A percentile compares a stretch with the other conserved stretches of the same genome.
Evolutionary conservation across 306 rosid genomes (phyloP).

Genomic region (Canavalia ensiformis): DNA sequence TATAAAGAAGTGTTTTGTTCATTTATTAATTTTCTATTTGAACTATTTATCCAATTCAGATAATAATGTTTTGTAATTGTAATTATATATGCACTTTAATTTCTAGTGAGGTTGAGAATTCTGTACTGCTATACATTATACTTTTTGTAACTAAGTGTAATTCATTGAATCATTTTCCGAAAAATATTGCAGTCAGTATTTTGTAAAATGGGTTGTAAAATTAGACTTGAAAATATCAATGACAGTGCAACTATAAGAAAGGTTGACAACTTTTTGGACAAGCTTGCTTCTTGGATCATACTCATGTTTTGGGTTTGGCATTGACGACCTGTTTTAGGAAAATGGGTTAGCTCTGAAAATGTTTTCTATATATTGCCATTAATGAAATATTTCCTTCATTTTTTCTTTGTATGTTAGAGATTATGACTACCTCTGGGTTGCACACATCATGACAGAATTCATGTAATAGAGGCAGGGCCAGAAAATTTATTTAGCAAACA

Average conservation of each 20-base stretch:
- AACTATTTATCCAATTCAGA: slow-evolving; percentile 25
- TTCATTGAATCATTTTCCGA: neutral
- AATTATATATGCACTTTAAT: slow-evolving; percentile 3
- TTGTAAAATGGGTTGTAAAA: slow-evolving; percentile 4
- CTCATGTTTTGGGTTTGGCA: slow-evolving; percentile 3
- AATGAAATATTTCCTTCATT: slow-evolving; percentile 35
- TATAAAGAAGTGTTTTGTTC: slow-evolving; percentile 7
- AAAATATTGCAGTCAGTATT: neutral
- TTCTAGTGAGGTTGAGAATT: neutral
- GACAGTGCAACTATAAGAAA: slow-evolving; percentile 4
- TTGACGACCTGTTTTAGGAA: slow-evolving; percentile 12
- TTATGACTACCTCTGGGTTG: slow-evolving; percentile 1
- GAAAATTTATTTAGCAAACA: slow-evolving; percentile 30
- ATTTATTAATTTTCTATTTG: slow-evolving; percentile 19
- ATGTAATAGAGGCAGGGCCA: slow-evolving; percentile 15
- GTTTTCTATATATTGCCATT: slow-evolving; percentile 13
- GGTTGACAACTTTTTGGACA: slow-evolving; percentile 11
- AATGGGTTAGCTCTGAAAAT: slow-evolving; percentile 31
- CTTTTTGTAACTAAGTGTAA: neutral
- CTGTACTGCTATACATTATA: slow-evolving; percentile 26
- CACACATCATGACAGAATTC: slow-evolving; percentile 10
- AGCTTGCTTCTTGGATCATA: slow-evolving; percentile 20
- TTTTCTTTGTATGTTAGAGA: slow-evolving; percentile 26
- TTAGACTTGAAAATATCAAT: slow-evolving; percentile 14
- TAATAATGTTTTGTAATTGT: slow-evolving; percentile 20